These are phyloP conservation scores for sorghum (Sorghum bicolor) DNA, from an alignment of 176 grass and related monocot species.

Conservation along the genomic window DNA sequence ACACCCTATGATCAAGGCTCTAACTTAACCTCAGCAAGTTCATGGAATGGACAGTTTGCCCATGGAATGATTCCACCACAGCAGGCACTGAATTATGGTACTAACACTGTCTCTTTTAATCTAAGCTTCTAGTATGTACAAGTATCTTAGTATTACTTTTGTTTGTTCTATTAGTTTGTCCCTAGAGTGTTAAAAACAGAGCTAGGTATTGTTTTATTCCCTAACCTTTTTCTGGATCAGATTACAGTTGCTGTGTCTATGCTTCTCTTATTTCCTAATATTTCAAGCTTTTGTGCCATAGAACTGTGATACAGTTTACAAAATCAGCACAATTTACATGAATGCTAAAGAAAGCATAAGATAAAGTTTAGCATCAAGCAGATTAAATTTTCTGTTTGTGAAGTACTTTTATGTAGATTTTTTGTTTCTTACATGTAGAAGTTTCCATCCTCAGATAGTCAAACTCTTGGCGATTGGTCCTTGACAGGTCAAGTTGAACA, in stretches of 20 bases:
- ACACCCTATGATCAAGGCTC: conserved; percentile 47
- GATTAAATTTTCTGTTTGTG: not conserved
- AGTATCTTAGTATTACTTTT: not conserved
- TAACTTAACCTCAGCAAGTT: conserved; percentile 43
- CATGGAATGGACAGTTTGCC: conserved; percentile 70
- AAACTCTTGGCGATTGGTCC: not conserved
- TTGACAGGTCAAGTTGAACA: conserved; percentile 62
- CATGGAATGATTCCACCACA: conserved; percentile 41
- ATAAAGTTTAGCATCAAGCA: not conserved
- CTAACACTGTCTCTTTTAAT: not conserved
- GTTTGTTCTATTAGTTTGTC: not conserved
- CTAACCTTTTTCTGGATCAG: not conserved
- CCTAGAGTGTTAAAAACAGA: not conserved
- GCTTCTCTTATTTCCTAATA: not conserved
- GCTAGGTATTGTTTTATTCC: not conserved
- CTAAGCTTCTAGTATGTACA: not conserved
- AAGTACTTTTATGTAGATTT: not conserved
- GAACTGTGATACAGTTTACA: not conserved
- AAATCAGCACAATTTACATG: not conserved
- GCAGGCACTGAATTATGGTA: conserved; percentile 59
- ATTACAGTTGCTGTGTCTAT: not conserved
- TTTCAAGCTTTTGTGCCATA: not conserved
- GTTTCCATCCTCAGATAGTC: not conserved
- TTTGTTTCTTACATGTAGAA: conserved; percentile 23
- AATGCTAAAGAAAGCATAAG: not conserved